Conservation (phyloP, 202 grass and related monocot species). For the Brachypodium distachyon region DNA sequence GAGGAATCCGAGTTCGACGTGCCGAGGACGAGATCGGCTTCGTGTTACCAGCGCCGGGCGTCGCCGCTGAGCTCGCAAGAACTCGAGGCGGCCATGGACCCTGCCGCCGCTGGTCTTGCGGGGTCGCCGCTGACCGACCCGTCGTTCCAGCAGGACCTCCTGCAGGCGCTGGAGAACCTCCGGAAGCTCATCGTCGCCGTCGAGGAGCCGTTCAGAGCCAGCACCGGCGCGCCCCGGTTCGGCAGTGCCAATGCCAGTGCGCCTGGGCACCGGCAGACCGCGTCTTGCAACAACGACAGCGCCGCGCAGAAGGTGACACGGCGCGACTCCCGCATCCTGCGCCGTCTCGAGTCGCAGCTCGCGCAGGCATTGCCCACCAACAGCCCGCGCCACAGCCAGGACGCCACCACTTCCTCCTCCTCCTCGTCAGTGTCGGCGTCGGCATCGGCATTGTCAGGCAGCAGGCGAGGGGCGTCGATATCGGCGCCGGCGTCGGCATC, state of each 20-base stretch:
- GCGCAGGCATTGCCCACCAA: conserved; percentile 25
- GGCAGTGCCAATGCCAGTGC: background rate
- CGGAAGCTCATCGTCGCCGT: conserved; percentile 42
- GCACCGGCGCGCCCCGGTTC: background rate
- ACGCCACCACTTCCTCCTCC: background rate
- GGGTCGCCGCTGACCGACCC: conserved; percentile 32
- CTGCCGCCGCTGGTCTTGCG: background rate
- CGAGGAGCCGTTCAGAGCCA: conserved; percentile 11
- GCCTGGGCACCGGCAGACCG: background rate
- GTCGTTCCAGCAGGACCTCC: conserved; percentile 32
- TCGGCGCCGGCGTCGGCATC: too few species aligned
- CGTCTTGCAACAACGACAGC: conserved; percentile 2
- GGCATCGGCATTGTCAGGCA: background rate
- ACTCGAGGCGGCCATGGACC: background rate
- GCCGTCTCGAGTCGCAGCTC: conserved; percentile 47
- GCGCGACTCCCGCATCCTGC: conserved; percentile 36
- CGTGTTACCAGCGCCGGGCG: background rate
- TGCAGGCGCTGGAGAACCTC: conserved; percentile 48
- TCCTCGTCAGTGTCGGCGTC: background rate
- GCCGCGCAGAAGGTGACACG: conserved; percentile 5
- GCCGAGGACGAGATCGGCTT: conserved; percentile 1
- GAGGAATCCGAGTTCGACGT: conserved; percentile 16
- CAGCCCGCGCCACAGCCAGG: background rate
- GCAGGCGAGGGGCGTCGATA: background rate
- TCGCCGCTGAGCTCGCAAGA: conserved; percentile 35